These are phyloP conservation scores for Suillus occidentalis DNA, from an alignment of 768 basidiomycete genomes.

Conservation along the genomic window DNA sequence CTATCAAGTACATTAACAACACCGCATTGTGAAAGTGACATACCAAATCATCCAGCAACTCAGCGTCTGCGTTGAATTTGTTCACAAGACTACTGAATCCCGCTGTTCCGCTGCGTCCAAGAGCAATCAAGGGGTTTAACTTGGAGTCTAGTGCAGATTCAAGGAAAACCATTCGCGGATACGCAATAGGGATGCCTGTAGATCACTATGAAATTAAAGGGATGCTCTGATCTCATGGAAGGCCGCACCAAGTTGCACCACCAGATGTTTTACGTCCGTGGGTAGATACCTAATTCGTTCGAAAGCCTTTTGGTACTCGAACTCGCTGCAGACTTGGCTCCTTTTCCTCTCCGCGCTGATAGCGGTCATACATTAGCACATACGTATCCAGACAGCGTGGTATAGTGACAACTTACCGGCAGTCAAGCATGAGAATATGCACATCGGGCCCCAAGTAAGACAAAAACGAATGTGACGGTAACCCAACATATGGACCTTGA, in stretches of 20 bases:
- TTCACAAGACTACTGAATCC: conserved; percentile 82
- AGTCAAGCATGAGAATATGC: conserved; percentile 75
- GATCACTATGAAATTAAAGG: background rate
- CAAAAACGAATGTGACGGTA: conserved; percentile 81
- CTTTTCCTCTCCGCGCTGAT: conserved; percentile 81
- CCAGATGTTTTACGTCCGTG: conserved; percentile 70
- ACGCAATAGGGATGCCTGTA: conserved; percentile 78
- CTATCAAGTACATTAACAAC: background rate
- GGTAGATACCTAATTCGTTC: conserved; percentile 61
- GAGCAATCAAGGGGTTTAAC: conserved; percentile 78
- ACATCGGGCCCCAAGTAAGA: conserved; percentile 78
- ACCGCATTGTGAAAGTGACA: conserved; percentile 16
- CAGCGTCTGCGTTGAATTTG: conserved; percentile 90
- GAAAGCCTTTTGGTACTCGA: conserved; percentile 76
- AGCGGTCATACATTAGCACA: conserved; percentile 7
- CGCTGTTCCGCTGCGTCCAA: conserved; percentile 66
- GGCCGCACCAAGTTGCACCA: conserved; percentile 71
- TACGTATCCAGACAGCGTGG: background rate
- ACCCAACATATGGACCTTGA: conserved; percentile 74
- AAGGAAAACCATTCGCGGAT: conserved; percentile 91
- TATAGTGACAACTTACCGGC: conserved; percentile 52
- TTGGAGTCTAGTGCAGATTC: conserved; percentile 77
- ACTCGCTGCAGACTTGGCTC: conserved; percentile 73
- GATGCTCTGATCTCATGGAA: conserved; percentile 4
- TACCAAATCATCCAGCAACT: conserved; percentile 90